Evolutionary conservation across 1,139 yeast genomes (phyloP).

Genomic region (Starmera stellimalicola): DNA sequence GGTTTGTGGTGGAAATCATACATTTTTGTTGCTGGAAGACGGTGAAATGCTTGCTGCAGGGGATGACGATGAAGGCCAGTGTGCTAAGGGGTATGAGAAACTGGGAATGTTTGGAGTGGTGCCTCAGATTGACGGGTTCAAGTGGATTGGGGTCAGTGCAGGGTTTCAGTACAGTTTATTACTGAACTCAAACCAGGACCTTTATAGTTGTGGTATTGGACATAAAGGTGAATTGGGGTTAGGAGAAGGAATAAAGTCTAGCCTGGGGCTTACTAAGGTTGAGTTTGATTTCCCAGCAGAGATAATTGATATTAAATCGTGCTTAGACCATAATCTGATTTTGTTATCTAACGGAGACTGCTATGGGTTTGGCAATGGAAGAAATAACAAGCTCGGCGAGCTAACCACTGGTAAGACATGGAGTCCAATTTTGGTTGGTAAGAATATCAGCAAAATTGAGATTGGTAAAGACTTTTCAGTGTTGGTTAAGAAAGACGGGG

Average conservation of each 20-base stretch:
- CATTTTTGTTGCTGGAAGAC: constrained; percentile 43
- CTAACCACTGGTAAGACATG: constrained; percentile 9
- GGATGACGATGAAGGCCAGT: constrained; percentile 46
- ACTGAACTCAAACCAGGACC: constrained; percentile 29
- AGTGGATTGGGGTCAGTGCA: constrained; percentile 40
- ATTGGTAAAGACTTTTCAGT: constrained; percentile 41
- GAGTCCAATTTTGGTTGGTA: constrained; percentile 21
- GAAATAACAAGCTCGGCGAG: constrained; percentile 57
- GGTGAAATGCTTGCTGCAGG: constrained; percentile 57
- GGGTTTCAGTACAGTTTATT: constrained; percentile 77
- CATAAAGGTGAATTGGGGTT: constrained; percentile 69
- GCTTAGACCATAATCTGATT: constrained; percentile 50
- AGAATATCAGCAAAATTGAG: constrained; percentile 13
- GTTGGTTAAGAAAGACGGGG: constrained; percentile 2
- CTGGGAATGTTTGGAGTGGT: constrained; percentile 20
- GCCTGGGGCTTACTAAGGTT: constrained; percentile 12
- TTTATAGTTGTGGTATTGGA: constrained; percentile 56
- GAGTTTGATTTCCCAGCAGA: constrained; percentile 9
- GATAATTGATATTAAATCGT: constrained; percentile 30
- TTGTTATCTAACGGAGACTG: constrained; percentile 32
- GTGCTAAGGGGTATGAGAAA: constrained; percentile 17
- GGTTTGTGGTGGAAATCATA: constrained; percentile 84
- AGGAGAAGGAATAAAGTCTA: constrained; percentile 24
- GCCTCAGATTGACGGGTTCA: constrained; percentile 15
- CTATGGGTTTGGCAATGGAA: constrained; percentile 78